phyloP scores from a whole-genome alignment of 306 rosid species.

The Trifolium pratense region DNA sequence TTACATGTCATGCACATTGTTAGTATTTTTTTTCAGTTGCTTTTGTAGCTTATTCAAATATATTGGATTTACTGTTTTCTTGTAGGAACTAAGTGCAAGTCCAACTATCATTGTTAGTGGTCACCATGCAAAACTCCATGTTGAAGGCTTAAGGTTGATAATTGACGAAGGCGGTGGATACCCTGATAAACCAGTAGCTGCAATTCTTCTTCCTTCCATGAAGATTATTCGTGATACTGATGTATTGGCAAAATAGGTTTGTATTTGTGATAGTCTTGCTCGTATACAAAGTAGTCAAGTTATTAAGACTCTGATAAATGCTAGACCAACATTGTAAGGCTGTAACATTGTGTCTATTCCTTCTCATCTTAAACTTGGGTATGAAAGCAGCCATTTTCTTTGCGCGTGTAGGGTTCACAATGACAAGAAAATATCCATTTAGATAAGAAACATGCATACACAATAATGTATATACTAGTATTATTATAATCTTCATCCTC shows the following conservation, averaged over 20 bases:
- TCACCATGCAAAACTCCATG: constrained; percentile 83
- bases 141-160: constrained; percentile 74
- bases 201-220: constrained; percentile 78
- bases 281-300: constrained; percentile 4
- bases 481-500: no score
- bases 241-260: constrained; percentile 50
- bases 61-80: constrained; percentile 21
- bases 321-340: no score
- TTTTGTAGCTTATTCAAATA: constrained; percentile 20
- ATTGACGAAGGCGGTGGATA: constrained; percentile 86
- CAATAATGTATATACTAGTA: no score
- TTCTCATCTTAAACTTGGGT: no score
- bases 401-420: no score
- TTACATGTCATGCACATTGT: not conserved
- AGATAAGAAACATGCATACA: no score
- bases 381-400: no score
- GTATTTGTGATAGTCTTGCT: not conserved
- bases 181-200: constrained; percentile 68
- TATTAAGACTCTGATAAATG: no score
- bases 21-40: not conserved
- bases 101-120: constrained; percentile 77
- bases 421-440: no score
- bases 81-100: constrained; percentile 62
- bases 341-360: no score
- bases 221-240: constrained; percentile 74